These are phyloP conservation scores for Blastomyces emzantsi DNA, from an alignment of 2,329 filamentous ascomycete genomes.

Conservation along the genomic window DNA sequence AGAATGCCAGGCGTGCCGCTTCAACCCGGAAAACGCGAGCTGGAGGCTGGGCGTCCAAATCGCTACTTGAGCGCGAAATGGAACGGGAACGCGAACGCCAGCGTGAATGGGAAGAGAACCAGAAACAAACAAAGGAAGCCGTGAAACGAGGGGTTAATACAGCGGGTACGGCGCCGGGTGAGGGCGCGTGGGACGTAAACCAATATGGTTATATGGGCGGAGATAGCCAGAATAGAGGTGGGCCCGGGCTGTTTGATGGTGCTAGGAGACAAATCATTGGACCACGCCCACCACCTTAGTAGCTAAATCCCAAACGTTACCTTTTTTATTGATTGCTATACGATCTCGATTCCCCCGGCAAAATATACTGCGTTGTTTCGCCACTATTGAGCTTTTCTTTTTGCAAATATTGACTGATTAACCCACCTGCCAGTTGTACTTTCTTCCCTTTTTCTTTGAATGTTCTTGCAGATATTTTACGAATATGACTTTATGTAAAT, in stretches of 20 bases:
- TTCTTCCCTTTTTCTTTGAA: not conserved
- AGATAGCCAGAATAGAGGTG: conserved; percentile 51
- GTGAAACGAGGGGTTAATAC: conserved; percentile 38
- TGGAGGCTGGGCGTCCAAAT: conserved; percentile 54
- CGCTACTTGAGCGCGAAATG: conserved; percentile 57
- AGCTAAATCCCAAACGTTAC: not conserved
- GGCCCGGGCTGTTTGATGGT: conserved; percentile 44
- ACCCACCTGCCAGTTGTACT: not conserved
- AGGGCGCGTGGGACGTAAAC: conserved; percentile 52
- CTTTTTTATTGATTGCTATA: not conserved
- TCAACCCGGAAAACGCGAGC: conserved; percentile 51
- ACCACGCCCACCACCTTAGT: conserved; percentile 43
- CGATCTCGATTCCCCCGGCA: not conserved
- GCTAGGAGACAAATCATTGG: conserved; percentile 54
- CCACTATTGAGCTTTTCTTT: not conserved
- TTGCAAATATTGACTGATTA: not conserved
- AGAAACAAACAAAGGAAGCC: conserved; percentile 43
- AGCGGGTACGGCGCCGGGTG: conserved; percentile 40
- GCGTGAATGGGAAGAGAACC: conserved; percentile 55
- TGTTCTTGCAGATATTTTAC: not conserved
- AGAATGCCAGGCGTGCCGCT: conserved; percentile 46
- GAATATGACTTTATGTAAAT: not conserved
- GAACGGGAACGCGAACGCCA: conserved; percentile 57
- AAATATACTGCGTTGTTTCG: not conserved
- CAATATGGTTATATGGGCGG: conserved; percentile 57